These are phyloP conservation scores for Fusarium sp. DNA, from an alignment of 2,329 filamentous ascomycete species.

Conservation along the genomic window DNA sequence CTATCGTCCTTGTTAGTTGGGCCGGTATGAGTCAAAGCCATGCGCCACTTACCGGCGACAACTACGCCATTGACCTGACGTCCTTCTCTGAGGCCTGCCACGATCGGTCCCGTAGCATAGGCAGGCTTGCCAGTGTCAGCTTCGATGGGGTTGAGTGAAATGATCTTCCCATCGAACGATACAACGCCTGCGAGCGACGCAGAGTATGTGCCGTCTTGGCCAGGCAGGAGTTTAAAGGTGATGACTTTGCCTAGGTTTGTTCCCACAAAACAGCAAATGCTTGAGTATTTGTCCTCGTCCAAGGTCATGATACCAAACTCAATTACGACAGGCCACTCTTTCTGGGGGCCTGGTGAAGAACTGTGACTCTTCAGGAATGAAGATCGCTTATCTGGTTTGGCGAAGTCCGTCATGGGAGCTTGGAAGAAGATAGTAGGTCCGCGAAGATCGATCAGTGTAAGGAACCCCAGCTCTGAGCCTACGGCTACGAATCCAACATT, in stretches of 20 bases:
- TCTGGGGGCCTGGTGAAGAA: slow-evolving; percentile 50
- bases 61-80: slow-evolving; percentile 81
- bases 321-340: slow-evolving; percentile 82
- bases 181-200: slow-evolving; percentile 76
- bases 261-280: slow-evolving; percentile 90
- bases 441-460: slow-evolving; percentile 87
- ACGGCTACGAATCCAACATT: slow-evolving; percentile 92
- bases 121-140: slow-evolving; percentile 80
- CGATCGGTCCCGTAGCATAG: slow-evolving; percentile 75
- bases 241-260: slow-evolving; percentile 84
- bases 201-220: slow-evolving; percentile 72
- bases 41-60: slow-evolving; percentile 69
- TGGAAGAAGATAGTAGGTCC: slow-evolving; percentile 87
- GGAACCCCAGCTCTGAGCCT: slow-evolving; percentile 82
- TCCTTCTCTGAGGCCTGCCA: slow-evolving; percentile 81
- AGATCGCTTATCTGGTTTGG: slow-evolving; percentile 77
- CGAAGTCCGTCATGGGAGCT: slow-evolving; percentile 75
- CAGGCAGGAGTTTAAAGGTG: slow-evolving; percentile 90
- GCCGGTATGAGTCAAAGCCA: too few relatives aligned
- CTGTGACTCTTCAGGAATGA: slow-evolving; percentile 69
- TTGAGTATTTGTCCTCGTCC: slow-evolving; percentile 95
- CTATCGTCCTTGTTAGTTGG: slow-evolving; percentile 53
- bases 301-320: slow-evolving; percentile 95
- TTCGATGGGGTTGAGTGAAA: slow-evolving; percentile 82
- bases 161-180: slow-evolving; percentile 72